Base-by-base conservation (phyloP, 441 rosid genomes). In the Biscutella laevigata region DNA sequence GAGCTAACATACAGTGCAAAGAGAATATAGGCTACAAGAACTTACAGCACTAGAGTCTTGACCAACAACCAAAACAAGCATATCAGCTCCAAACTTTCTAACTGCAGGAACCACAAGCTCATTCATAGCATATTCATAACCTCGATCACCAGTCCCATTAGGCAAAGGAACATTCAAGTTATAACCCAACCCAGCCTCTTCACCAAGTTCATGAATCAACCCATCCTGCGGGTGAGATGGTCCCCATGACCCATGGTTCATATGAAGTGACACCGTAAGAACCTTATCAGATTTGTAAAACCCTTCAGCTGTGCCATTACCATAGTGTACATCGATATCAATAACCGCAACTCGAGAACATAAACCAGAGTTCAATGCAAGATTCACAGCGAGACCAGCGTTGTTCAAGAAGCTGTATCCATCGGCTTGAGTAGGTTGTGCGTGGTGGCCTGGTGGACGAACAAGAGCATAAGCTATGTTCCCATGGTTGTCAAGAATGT, bases 241-340 rank as follows among this genome's bases (percentile, higher is more conserved):
- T 8, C 97, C 94, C 95, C 97, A 89, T 0, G 95, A 82, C 14
- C 97, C 91, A 43, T 89, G 97, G 64, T 86, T 82, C 97, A 89
- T 89, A 61, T 89, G 97, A 6, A 89, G 88, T 2, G 95, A 89
- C 43, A 82, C 46, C 0, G 95, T 82, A 11, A 89, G 88, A 55
- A 80, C 95, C 65, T 70, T 63, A 55, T 76, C 66, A 5, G 86
- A 74, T n/a, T 29, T 12, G 27, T 78, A 86, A 66, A 86, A 86
- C 40, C 95, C 95, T 69, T 86, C 76, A 4, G 97, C 85, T 30
- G 90, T 86, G 39, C 97, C 97, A 49, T 89, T 89, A 19, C 97
- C 95, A 26, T 83, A 77, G 59, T 89, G 97, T 44, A 86, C 97
- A 72, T 88, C 96, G 2, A 86, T 83, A 61, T 89, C 97, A 53